Evolutionary conservation across 2,329 filamentous ascomycete genomes (phyloP), one percentile per base, ranked within the genome.

Genomic region (Scytalidium sp.): DNA sequence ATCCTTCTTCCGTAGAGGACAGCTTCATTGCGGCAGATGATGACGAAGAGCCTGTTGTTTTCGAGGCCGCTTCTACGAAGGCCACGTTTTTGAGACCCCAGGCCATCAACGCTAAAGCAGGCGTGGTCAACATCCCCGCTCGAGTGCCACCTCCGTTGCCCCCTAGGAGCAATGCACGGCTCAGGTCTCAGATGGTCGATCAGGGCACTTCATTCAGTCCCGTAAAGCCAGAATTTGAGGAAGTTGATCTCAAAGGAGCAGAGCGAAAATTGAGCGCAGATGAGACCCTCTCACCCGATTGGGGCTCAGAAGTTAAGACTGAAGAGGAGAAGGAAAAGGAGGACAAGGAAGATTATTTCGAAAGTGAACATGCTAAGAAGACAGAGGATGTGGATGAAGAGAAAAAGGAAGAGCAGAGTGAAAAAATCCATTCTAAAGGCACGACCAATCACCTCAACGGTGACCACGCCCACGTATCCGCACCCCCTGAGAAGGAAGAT

Each of bases 41-140:
- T 45, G 71, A 72, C 21, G 76, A 88, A 56, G 84, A 87, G 60
- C 79, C 85, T 2, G 74, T 90, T 27, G 79, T 91, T 23, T 87
- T 84, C 52, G 84, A 89, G 60, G 79, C 89, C 46, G 82, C 74
- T 11, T 73, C 78, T 3, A 74, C 80, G 15, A 76, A 81, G 53
- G 77, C 78, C 15, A 71, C 81, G 15, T 75, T 81, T 41, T 73
- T 83, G 43, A 78, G 80, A 2, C 83, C 87, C 2, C 53, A 59
- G 43, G 55, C 57, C 7, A 58, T 65, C 29, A 65, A 63, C 21
- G 86, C 83, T 36, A 87, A 88, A 62, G 89, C 90, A 20, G 86
- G 87, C 45, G 75, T 97, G 45, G 89, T 97, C 22, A 91, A 83
- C 42, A 96, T 97, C 51, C 84, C 88, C 11, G 95, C 93, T 70